phyloP scores from a whole-genome alignment of 305 asterid species.

The Fraxinus greggii region DNA sequence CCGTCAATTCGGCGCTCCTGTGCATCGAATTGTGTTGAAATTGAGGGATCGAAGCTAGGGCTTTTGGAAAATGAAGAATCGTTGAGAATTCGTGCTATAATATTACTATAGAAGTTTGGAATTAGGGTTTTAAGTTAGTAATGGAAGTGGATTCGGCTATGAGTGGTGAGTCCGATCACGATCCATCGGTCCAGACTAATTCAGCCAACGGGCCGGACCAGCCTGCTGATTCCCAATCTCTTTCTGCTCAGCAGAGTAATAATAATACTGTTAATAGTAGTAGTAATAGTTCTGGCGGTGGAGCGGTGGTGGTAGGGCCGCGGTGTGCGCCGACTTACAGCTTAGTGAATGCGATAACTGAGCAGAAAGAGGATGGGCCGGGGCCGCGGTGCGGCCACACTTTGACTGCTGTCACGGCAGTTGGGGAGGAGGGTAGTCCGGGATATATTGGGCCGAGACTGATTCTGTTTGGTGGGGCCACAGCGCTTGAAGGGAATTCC shows the following conservation, averaged over 20 bases:
- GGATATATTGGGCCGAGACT: conserved; percentile 87
- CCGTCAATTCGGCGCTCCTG: conserved; percentile 28
- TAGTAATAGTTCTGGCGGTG: conserved; percentile 30
- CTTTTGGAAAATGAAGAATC: conserved; percentile 45
- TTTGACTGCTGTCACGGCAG: conserved; percentile 89
- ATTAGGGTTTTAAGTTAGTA: conserved; percentile 50
- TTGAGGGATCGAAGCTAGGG: conserved; percentile 47
- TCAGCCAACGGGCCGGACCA: conserved; percentile 41
- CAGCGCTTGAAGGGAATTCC: conserved; percentile 95
- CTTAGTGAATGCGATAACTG: conserved; percentile 68
- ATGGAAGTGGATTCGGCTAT: conserved; percentile 90
- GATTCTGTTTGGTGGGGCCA: conserved; percentile 93
- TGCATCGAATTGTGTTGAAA: conserved; percentile 16
- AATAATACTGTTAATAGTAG: conserved; percentile 32
- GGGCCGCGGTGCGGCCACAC: conserved; percentile 99
- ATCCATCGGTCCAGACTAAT: conserved; percentile 53
- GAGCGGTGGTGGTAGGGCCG: conserved; percentile 65
- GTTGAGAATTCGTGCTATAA: conserved; percentile 55
- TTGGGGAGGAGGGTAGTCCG: conserved; percentile 86
- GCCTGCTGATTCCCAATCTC: conserved; percentile 42
- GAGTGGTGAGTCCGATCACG: conserved; percentile 74
- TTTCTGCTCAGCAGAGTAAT: conserved; percentile 34
- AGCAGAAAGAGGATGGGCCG: conserved; percentile 95
- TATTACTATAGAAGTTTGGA: conserved; percentile 40
- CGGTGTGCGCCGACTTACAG: conserved; percentile 87